Evolutionary conservation across 1,139 yeast species (phyloP), one percentile per base, ranked within the genome.

Genomic region (Saccharomyces hybrid): DNA sequence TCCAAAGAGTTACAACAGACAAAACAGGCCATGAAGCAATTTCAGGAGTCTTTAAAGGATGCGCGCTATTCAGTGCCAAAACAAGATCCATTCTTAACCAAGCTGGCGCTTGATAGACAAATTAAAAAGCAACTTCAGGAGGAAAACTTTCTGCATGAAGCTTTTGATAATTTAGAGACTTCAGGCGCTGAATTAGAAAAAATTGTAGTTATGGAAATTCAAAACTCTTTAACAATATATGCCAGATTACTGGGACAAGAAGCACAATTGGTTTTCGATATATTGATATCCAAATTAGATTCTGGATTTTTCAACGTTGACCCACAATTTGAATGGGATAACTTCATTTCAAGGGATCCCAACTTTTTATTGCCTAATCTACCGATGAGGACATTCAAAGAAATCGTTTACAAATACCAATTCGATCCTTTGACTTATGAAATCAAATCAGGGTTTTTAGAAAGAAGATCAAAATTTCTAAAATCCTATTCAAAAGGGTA

Each of bases 131-230:
- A 89, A 67, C 70, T 91, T 52, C 78, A 78, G 25, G 97, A 89
- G 70, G 97, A 91, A 69, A 86, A 85, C 68, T 85, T 85, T 64
- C 76, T 91, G 53, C 87, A 88, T 64, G 96, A 90, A 67, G 97
- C 97, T 0, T 90, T 81, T 67, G 78, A 83, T 60, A 90, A 91
- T 70, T 77, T 91, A 61, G 96, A 93, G 73, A 80, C 81, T 46
- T 86, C 96, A 1, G 97, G 96, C 47, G 83, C 85, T 56, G 95
- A 89, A 67, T 78, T 93, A 62, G 98, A 91, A 71, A 83, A 86
- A 60, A 93, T 88, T 58, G 95, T 91, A 26, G 88, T 86, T 42
- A 78, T 83, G 68, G 97, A 91, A 69, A 76, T 93, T 53, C 97
- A 91, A 73, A 84, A 82, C 62, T 88, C 93, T 38, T 70, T 90